phyloP scores from a whole-genome alignment of 2,329 filamentous ascomycete species.

The Neonectria faginata region DNA sequence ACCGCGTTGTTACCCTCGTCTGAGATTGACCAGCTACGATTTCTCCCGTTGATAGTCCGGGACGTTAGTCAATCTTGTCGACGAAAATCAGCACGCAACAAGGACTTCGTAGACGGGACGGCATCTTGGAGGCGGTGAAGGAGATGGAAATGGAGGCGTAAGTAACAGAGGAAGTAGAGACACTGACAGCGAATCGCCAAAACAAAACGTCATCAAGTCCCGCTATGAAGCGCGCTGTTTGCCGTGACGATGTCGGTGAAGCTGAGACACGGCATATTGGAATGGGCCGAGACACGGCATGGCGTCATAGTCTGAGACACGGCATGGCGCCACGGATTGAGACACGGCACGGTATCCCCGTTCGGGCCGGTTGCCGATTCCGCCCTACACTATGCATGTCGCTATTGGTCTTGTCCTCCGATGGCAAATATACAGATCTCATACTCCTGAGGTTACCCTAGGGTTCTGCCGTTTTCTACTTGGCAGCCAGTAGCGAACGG shows the following conservation, averaged over 20 bases:
- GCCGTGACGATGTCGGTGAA: background rate
- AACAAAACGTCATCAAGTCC: background rate
- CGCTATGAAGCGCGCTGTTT: background rate
- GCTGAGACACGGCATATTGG: background rate
- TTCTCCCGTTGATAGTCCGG: no score
- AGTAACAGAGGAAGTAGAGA: background rate
- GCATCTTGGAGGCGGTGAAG: background rate
- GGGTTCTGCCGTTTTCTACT: no score
- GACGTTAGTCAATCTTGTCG: no score
- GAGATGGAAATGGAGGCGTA: background rate
- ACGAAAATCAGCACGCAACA: no score
- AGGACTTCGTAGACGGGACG: background rate
- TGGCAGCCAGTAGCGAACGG: no score
- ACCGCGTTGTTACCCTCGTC: no score
- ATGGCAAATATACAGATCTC: no score
- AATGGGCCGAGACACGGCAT: background rate
- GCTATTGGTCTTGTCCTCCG: no score
- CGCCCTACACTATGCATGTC: no score
- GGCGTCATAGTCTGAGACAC: background rate
- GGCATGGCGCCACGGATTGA: background rate
- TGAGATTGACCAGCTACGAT: no score
- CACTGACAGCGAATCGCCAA: background rate
- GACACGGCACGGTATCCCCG: background rate
- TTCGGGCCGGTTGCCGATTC: no score
- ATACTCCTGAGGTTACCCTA: no score